phyloP scores from a whole-genome alignment of 116 monocot species.

The Cymodocea nodosa region DNA sequence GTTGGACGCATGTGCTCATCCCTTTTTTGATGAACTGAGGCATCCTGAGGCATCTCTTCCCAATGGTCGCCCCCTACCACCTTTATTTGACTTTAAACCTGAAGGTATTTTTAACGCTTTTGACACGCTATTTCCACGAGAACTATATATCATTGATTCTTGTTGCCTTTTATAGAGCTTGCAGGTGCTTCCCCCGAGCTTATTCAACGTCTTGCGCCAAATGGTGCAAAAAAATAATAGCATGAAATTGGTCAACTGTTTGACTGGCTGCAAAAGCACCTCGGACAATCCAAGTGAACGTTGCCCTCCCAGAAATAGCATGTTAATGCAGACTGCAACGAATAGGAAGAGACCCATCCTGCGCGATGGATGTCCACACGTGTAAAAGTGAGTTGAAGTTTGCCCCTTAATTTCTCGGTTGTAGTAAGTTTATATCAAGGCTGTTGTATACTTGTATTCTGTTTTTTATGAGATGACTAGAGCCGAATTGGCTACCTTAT shows the following conservation, averaged over 20 bases:
- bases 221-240: conserved; percentile 1
- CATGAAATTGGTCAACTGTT: neutral
- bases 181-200: conserved; percentile 9
- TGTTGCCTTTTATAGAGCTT: conserved; percentile 7
- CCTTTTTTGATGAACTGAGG: too few relatives aligned
- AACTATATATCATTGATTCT: neutral
- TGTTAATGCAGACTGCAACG: neutral
- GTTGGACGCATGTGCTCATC: too few relatives aligned
- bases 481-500: neutral
- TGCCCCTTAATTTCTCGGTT: neutral
- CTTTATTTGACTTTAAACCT: too few relatives aligned
- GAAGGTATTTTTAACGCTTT: neutral
- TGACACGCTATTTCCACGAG: neutral
- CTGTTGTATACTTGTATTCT: neutral
- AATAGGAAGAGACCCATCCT: neutral
- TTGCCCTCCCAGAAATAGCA: neutral
- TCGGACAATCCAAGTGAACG: neutral
- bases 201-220: conserved; percentile 6
- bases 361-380: too few relatives aligned
- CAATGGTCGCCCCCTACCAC: too few relatives aligned
- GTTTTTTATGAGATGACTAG: too few relatives aligned
- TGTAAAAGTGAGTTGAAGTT: neutral
- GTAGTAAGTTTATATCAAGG: neutral
- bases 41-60: too few relatives aligned
- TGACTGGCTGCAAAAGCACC: too few relatives aligned